Conservation (phyloP, 306 rosid genomes). For the Citrullus mucosospermus region DNA sequence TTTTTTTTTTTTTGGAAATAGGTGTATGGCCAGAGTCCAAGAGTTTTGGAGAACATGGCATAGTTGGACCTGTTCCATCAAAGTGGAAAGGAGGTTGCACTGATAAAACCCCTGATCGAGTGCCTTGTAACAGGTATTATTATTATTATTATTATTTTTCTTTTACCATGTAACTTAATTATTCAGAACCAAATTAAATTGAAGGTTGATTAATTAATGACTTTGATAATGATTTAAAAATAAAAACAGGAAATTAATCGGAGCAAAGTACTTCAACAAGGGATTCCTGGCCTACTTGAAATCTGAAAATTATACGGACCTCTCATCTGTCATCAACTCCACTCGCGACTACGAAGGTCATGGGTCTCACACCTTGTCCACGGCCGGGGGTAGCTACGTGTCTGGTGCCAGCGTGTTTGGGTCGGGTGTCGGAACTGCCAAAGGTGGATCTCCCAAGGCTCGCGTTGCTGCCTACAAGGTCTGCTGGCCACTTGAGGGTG, state of each 20-base stretch:
- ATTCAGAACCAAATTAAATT: no score
- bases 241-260: slow-evolving; percentile 51
- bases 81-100: slow-evolving; percentile 68
- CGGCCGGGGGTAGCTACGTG: slow-evolving; percentile 53
- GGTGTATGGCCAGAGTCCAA: slow-evolving; percentile 45
- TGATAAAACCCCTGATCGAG: slow-evolving; percentile 6
- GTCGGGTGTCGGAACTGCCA: slow-evolving; percentile 50
- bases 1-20: not conserved
- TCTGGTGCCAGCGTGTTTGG: slow-evolving; percentile 36
- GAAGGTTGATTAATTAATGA: not conserved
- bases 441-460: slow-evolving; percentile 72
- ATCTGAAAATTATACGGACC: not conserved
- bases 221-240: not conserved
- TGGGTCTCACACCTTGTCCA: slow-evolving; percentile 76
- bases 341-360: slow-evolving; percentile 46
- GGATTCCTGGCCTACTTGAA: slow-evolving; percentile 18
- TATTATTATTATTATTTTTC: no score
- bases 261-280: slow-evolving; percentile 68
- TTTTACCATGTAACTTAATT: no score
- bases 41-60: slow-evolving; percentile 52
- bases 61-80: slow-evolving; percentile 38
- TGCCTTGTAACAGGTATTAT: slow-evolving; percentile 41
- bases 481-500: slow-evolving; percentile 34
- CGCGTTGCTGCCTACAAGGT: slow-evolving; percentile 60
- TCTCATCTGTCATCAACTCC: slow-evolving; percentile 4